A percentile compares a stretch with the other conserved stretches of the same genome.
Evolutionary conservation across 257 asterid species (phyloP).

Genomic region (Handroanthus guayacan): DNA sequence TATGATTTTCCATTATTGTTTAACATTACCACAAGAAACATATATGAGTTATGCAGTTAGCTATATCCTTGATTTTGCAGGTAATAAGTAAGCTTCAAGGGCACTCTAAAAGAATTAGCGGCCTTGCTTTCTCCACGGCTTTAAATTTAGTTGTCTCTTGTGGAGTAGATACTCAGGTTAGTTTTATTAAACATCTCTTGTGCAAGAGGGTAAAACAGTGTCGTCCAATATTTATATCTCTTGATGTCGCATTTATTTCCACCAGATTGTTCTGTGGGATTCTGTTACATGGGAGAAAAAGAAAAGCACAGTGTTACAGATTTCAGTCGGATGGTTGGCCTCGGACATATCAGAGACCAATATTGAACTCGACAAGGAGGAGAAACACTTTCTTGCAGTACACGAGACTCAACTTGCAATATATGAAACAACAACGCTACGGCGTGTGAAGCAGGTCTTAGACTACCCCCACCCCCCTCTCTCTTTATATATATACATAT

Average conservation of each 20-base stretch:
- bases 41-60: not conserved
- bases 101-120: slow-evolving; percentile 61
- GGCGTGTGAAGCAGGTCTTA: slow-evolving; percentile 67
- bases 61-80: slow-evolving; percentile 44
- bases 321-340: slow-evolving; percentile 57
- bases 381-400: slow-evolving; percentile 67
- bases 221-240: not conserved
- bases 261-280: slow-evolving; percentile 78
- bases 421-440: slow-evolving; percentile 62
- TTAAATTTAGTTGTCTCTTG: slow-evolving; percentile 62
- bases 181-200: not conserved
- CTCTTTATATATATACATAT: not conserved
- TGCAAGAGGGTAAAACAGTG: not conserved
- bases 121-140: slow-evolving; percentile 64
- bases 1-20: slow-evolving; percentile 18
- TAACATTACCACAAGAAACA: not conserved
- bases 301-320: slow-evolving; percentile 57
- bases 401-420: slow-evolving; percentile 84
- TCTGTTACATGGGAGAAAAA: slow-evolving; percentile 63
- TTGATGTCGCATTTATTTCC: not conserved
- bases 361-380: slow-evolving; percentile 63
- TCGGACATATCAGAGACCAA: slow-evolving; percentile 58
- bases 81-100: slow-evolving; percentile 60
- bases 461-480: not conserved
- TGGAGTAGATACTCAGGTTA: slow-evolving; percentile 70